These are phyloP conservation scores for bread wheat (Triticum aestivum) DNA, from an alignment of 176 grass and related monocot species.

Conservation along the genomic window IWGSC_CS_RefSeq_v2.1 NC_057802.1:218111674-218112173, in stretches of 20 bases:
- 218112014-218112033: background rate
- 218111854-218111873: background rate
- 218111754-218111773: background rate
- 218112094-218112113: no score
- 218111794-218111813: constrained; percentile 7
- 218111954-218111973: background rate
- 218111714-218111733: constrained; percentile 26
- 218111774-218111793: background rate
- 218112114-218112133: no score
- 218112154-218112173: no score
- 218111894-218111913: background rate
- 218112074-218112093: no score
- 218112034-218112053: no score
- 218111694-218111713: background rate
- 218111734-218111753: constrained; percentile 12
- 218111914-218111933: background rate
- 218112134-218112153: no score
- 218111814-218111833: background rate
- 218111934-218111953: background rate
- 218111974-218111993: background rate
- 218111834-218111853: background rate
- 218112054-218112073: no score
- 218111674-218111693: constrained; percentile 41
- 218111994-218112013: background rate
- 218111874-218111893: background rate